phyloP scores from a whole-genome alignment of 441 rosid genomes.

The Adansonia grandidieri region DNA sequence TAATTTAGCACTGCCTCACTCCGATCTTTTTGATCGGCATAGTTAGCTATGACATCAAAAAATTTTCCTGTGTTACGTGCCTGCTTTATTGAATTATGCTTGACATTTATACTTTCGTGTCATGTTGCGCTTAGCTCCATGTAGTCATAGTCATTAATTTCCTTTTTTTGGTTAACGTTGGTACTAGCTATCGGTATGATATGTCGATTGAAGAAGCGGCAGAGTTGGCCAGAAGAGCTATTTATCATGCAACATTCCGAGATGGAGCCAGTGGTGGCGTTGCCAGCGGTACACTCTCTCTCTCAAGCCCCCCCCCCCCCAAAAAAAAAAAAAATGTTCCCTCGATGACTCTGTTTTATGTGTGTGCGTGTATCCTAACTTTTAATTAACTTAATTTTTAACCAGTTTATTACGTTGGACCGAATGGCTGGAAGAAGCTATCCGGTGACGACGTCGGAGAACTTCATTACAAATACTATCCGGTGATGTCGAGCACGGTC shows the following conservation, averaged over 20 bases:
- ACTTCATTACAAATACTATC: slow-evolving; percentile 83
- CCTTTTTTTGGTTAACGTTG: neutral
- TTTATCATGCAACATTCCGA: slow-evolving; percentile 98
- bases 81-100: neutral
- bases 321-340: neutral
- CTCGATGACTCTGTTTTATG: neutral
- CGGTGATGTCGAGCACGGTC: slow-evolving; percentile 54
- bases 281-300: slow-evolving; percentile 74
- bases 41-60: neutral
- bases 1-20: neutral
- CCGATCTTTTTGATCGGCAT: neutral
- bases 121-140: neutral
- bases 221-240: slow-evolving; percentile 93
- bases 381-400: slow-evolving; percentile 15
- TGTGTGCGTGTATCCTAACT: no score
- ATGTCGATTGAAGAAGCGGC: slow-evolving; percentile 93
- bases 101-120: neutral
- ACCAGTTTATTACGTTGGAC: slow-evolving; percentile 92
- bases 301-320: neutral
- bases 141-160: neutral
- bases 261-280: slow-evolving; percentile 99
- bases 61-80: neutral
- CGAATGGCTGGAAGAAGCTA: slow-evolving; percentile 90
- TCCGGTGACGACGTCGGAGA: slow-evolving; percentile 98
- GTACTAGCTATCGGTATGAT: slow-evolving; percentile 70